Percentiles rank a stretch among this genome's conserved stretches.
Evolutionary conservation across 495 filamentous ascomycete species (phyloP).

Genomic region (Penicillium salamii): DNA sequence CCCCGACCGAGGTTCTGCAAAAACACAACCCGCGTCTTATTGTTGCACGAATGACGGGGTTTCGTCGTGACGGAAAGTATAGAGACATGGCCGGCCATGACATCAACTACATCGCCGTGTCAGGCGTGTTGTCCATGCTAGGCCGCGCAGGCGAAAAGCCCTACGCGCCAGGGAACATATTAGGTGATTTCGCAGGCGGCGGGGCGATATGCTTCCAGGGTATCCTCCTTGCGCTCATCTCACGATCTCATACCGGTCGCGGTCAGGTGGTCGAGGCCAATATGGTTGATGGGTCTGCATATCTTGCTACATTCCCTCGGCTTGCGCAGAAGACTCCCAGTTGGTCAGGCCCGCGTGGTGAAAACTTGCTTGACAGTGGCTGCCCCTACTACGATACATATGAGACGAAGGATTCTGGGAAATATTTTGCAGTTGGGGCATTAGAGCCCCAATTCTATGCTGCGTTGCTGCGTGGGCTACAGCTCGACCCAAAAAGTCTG

Average conservation of each 20-base stretch:
- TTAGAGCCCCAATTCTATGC: slow-evolving; percentile 83
- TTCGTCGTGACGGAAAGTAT: slow-evolving; percentile 82
- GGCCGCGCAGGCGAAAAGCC: slow-evolving; percentile 68
- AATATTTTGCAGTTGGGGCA: slow-evolving; percentile 86
- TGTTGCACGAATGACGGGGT: slow-evolving; percentile 83
- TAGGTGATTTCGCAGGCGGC: slow-evolving; percentile 90
- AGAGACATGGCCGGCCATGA: slow-evolving; percentile 92
- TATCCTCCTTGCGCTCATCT: slow-evolving; percentile 45
- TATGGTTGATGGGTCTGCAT: slow-evolving; percentile 89
- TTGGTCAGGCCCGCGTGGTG: slow-evolving; percentile 63
- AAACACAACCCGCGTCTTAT: slow-evolving; percentile 73
- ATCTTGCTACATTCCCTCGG: slow-evolving; percentile 73
- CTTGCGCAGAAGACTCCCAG: slow-evolving; percentile 54
- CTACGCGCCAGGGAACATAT: slow-evolving; percentile 74
- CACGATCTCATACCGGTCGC: slow-evolving; percentile 50
- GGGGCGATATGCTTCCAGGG: slow-evolving; percentile 71
- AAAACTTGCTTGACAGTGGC: slow-evolving; percentile 79
- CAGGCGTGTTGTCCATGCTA: slow-evolving; percentile 73
- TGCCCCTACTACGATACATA: slow-evolving; percentile 88
- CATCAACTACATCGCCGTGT: slow-evolving; percentile 93
- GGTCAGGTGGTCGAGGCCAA: slow-evolving; percentile 92
- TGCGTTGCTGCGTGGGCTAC: slow-evolving; percentile 62
- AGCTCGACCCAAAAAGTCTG: slow-evolving; percentile 49
- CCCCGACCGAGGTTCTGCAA: slow-evolving; percentile 58
- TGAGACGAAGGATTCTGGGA: slow-evolving; percentile 71